phyloP scores from a whole-genome alignment of 2,329 filamentous ascomycete genomes.

The Aureobasidium sp. region DNA sequence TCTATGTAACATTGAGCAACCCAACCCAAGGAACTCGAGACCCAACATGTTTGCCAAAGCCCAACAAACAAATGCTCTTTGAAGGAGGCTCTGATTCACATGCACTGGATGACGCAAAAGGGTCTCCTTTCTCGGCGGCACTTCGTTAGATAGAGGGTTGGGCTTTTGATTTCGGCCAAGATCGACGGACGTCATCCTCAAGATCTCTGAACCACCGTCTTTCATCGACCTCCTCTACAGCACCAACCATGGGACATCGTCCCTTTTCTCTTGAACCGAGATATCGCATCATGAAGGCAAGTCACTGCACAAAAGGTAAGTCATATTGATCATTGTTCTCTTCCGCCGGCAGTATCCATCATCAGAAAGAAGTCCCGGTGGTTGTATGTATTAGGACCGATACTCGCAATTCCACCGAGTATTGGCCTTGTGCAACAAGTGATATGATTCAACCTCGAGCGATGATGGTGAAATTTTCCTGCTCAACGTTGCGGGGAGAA shows the following conservation, averaged over 20 bases:
- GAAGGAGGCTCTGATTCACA: not conserved
- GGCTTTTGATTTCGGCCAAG: not conserved
- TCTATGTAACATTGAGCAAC: too few species aligned
- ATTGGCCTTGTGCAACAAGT: conserved; percentile 10
- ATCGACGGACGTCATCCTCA: not conserved
- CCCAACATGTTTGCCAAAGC: not conserved
- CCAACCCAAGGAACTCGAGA: not conserved
- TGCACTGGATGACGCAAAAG: not conserved
- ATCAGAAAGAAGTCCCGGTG: not conserved
- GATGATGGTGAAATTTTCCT: conserved; percentile 9
- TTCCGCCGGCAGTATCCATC: not conserved
- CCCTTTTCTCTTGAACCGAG: not conserved
- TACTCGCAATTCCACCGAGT: conserved; percentile 10
- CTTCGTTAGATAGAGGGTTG: not conserved
- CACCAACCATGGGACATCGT: not conserved
- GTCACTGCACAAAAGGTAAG: not conserved
- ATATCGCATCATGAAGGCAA: not conserved
- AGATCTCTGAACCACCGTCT: not conserved
- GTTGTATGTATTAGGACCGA: conserved; percentile 7
- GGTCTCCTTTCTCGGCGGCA: not conserved
- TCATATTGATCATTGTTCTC: not conserved
- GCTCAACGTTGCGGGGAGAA: conserved; percentile 10
- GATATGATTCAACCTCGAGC: conserved; percentile 7
- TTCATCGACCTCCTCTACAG: not conserved
- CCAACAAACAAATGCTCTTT: not conserved